phyloP scores from a whole-genome alignment of 140 eudicot species.

The Bidens hawaiensis region DNA sequence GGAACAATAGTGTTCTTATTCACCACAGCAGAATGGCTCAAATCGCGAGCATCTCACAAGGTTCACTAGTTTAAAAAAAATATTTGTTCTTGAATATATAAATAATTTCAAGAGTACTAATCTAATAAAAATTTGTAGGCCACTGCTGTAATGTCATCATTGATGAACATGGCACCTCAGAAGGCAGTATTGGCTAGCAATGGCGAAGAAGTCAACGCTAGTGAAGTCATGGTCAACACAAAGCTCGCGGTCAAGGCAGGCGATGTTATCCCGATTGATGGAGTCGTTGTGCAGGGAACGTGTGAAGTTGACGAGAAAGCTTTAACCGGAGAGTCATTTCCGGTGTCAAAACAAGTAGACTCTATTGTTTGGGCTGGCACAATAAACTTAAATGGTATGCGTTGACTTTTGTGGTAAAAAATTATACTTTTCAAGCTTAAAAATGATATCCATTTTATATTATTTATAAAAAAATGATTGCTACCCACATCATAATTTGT shows the following conservation, averaged over 20 bases:
- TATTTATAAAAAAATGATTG: neutral
- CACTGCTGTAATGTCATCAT: conserved; percentile 53
- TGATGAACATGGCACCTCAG: conserved; percentile 73
- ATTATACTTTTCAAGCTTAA: neutral
- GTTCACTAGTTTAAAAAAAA: conserved; percentile 23
- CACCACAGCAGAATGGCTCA: conserved; percentile 76
- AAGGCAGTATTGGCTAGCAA: conserved; percentile 56
- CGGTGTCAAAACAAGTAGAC: conserved; percentile 56
- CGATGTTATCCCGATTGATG: conserved; percentile 64
- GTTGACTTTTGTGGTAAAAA: conserved; percentile 15
- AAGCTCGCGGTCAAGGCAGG: conserved; percentile 62
- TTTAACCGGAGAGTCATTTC: conserved; percentile 76
- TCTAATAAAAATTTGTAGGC: conserved; percentile 32
- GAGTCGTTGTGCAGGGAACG: conserved; percentile 59
- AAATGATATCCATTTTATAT: neutral
- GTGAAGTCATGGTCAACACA: conserved; percentile 55
- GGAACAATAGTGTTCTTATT: conserved; percentile 74
- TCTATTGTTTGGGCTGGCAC: conserved; percentile 89
- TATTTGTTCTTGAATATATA: neutral
- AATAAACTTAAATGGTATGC: conserved; percentile 63
- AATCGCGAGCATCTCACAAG: conserved; percentile 70
- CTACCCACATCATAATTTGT: neutral
- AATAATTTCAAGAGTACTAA: neutral
- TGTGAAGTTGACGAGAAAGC: conserved; percentile 85
- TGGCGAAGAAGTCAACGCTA: conserved; percentile 52